Evolutionary conservation across 768 basidiomycete genomes (phyloP), one percentile per base, ranked within the genome.

Genomic region (Boletellus emodensis): DNA sequence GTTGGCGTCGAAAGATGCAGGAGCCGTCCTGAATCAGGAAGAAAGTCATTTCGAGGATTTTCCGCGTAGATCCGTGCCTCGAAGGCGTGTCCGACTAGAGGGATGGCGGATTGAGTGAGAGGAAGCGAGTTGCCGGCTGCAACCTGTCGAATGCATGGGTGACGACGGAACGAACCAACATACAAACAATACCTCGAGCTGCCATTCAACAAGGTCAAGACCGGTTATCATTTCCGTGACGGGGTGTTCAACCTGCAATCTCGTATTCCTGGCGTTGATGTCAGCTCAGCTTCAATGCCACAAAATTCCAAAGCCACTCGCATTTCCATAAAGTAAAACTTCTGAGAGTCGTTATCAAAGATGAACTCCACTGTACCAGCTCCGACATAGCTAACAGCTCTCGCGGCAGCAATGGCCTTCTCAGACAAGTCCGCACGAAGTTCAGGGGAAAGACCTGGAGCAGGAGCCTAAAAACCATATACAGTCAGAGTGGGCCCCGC

Each of bases 301-400:
- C 0, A 17, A 45, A 33, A 10, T 15, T 2, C 32, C 12, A 11
- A 12, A 11, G 40, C 20, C 22, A 62, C 85, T 46, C 57, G 85
- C 90, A 95, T 95, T 70, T 96, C 94, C 93, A 94, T 94, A 64
- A 96, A 96, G 62, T 85, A 96, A 67, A 95, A 95, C 52, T 82
- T 76, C 49, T 80, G 70, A 8, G 87, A 89, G 64, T 94, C 87
- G 54, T 91, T 94, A 65, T 97, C 94, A 56, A 95, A 92, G 56
- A 97, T 95, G 60, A 97, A 96, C 65, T 97, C 94, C n/a, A 94
- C 90, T 0, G 91, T 94, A 4, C 91, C 91, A 10, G 92, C 92
- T 30, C 92, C 92, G 30, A 90, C 84, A 61, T 97, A 97, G 52
- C 85, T 78, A 41, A 97, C 94, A 4, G 94, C 94, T 63, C 79